Evolutionary conservation across 352 stramenopile genomes (phyloP).

Genomic region (Globisporangium cederbergense): DNA sequence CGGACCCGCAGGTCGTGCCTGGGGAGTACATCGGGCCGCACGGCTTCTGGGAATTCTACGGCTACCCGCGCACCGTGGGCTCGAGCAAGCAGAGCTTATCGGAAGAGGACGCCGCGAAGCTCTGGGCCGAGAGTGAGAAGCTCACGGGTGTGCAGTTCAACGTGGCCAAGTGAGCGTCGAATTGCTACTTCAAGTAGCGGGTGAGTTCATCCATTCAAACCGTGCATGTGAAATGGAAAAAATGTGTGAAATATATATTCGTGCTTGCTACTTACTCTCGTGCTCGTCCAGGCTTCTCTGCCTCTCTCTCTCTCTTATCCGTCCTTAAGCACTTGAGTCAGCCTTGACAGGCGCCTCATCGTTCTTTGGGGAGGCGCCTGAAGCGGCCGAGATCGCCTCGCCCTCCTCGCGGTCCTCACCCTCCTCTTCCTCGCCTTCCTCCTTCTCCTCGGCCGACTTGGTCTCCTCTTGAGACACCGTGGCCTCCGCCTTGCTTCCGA

Average conservation of each 20-base stretch:
- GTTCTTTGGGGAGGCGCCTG: constrained; percentile 1
- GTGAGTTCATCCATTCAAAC: background rate
- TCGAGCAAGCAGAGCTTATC: constrained; percentile 52
- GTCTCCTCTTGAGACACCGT: constrained; percentile 6
- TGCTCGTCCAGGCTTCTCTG: too few relatives aligned
- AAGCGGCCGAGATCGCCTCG: background rate
- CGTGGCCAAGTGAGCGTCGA: constrained; percentile 5
- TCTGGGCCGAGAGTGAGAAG: constrained; percentile 34
- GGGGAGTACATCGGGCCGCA: constrained; percentile 61
- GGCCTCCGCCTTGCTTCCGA: constrained; percentile 12
- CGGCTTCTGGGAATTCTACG: constrained; percentile 57
- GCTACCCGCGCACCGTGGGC: constrained; percentile 45
- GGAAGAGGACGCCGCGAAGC: constrained; percentile 22
- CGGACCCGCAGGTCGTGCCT: constrained; percentile 33
- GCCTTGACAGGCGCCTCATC: background rate
- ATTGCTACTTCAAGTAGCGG: background rate
- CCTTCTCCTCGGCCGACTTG: constrained; percentile 20
- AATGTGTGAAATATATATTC: constrained; percentile 11
- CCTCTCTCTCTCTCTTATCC: background rate
- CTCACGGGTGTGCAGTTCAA: constrained; percentile 27
- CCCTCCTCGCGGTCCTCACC: constrained; percentile 1
- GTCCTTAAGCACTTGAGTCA: background rate
- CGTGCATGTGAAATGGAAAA: background rate
- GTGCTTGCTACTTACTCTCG: background rate
- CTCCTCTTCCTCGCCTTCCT: constrained; percentile 21